Evolutionary conservation across 805 yeast genomes (phyloP).

Genomic region (Saccharomyces kudriavzevii): DNA sequence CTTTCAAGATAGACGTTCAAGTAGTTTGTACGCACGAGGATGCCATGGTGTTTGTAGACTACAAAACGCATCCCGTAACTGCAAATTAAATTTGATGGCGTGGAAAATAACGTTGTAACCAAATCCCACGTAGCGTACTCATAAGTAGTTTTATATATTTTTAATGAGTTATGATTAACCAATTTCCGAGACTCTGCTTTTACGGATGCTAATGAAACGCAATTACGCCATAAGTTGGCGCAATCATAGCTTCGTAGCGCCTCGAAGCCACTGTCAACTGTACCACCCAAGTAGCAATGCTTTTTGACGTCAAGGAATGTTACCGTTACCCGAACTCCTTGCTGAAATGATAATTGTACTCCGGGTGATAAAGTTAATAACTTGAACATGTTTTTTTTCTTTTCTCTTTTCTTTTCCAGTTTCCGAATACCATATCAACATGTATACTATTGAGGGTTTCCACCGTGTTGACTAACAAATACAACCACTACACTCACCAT

Average conservation of each 20-base stretch:
- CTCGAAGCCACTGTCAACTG: neutral
- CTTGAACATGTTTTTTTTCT: neutral
- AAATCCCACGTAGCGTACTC: neutral
- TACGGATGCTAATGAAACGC: no score
- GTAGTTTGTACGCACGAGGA: constrained; percentile 59
- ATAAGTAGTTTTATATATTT: neutral
- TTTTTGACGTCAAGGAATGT: no score
- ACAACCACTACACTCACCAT: neutral
- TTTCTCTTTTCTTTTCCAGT: neutral
- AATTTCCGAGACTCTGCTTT: neutral
- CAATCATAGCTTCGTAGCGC: no score
- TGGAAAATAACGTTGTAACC: neutral
- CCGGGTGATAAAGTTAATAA: neutral
- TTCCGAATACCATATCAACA: neutral
- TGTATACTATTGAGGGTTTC: neutral
- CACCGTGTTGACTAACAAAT: neutral
- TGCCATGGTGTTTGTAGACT: constrained; percentile 61
- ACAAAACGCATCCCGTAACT: constrained; percentile 43
- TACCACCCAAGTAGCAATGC: neutral
- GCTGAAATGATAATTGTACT: neutral
- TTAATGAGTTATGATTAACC: neutral
- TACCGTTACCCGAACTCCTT: neutral
- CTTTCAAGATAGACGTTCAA: constrained; percentile 56
- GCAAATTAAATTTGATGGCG: neutral
- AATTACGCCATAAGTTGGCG: neutral